These are phyloP conservation scores for Beauveria scarabaeidicola DNA, from an alignment of 2,329 filamentous ascomycete species.

Conservation along the genomic window DNA sequence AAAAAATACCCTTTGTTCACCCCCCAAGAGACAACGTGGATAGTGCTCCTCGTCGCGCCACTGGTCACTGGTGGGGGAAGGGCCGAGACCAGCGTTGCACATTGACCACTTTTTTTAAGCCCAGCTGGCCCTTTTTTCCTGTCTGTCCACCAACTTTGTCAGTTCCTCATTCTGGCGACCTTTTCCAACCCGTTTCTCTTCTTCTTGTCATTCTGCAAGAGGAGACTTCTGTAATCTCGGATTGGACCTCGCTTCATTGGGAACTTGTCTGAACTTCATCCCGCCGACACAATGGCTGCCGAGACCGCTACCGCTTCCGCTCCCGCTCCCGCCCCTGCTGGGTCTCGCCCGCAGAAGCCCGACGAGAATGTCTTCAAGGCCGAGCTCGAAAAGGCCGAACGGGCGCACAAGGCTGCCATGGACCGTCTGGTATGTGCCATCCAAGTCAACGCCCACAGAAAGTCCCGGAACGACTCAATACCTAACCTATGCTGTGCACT, in stretches of 20 bases:
- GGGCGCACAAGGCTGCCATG: slow-evolving; percentile 72
- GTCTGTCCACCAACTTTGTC: slow-evolving; percentile 7
- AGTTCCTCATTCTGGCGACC: slow-evolving; percentile 1
- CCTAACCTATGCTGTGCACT: not conserved
- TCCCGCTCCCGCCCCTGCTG: slow-evolving; percentile 26
- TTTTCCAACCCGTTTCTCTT: not conserved
- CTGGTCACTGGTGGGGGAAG: slow-evolving; percentile 4
- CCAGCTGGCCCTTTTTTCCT: slow-evolving; percentile 6
- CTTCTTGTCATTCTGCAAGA: not conserved
- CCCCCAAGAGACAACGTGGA: not conserved
- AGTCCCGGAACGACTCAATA: not conserved
- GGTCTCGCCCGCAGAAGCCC: slow-evolving; percentile 69
- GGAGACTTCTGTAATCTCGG: not conserved
- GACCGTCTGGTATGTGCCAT: slow-evolving; percentile 38
- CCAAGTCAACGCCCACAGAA: not conserved
- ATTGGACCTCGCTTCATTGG: slow-evolving; percentile 4
- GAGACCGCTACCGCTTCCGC: slow-evolving; percentile 35
- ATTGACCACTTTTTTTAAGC: slow-evolving; percentile 11
- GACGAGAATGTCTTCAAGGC: slow-evolving; percentile 80
- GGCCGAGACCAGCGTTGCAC: slow-evolving; percentile 10
- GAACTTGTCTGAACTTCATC: slow-evolving; percentile 12
- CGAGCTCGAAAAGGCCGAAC: slow-evolving; percentile 71
- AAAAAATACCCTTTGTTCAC: not conserved
- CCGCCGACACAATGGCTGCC: slow-evolving; percentile 36
- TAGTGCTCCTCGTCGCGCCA: not conserved